phyloP scores from a whole-genome alignment of 176 grass and related monocot species.

The Rhipidocladum racemiflorum region DNA sequence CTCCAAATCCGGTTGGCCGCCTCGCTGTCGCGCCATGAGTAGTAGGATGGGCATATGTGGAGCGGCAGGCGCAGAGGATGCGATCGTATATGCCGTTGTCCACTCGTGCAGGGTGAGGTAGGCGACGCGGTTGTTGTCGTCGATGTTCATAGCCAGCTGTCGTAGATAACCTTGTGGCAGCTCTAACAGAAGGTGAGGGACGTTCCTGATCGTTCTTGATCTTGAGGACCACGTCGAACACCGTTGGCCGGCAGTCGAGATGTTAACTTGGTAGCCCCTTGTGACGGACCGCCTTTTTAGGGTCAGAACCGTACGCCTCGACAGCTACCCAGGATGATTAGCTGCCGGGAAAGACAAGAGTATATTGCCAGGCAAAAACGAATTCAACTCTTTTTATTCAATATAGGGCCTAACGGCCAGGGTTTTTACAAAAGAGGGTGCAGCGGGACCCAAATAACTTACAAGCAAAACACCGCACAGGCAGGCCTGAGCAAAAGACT shows the following conservation, averaged over 20 bases:
- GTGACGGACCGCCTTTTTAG: too few relatives aligned
- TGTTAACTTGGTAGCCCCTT: conserved; percentile 76
- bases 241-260: conserved; percentile 76
- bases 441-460: too few relatives aligned
- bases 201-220: conserved; percentile 86
- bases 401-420: too few relatives aligned
- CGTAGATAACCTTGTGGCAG: conserved; percentile 85
- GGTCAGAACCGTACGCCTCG: too few relatives aligned
- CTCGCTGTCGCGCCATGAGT: background rate
- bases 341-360: too few relatives aligned
- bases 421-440: too few relatives aligned
- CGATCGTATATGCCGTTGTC: conserved; percentile 69
- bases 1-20: too few relatives aligned
- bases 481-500: too few relatives aligned
- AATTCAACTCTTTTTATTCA: too few relatives aligned
- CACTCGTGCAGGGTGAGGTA: conserved; percentile 71
- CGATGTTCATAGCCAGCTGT: conserved; percentile 90
- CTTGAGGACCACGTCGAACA: conserved; percentile 73
- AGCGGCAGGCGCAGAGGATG: conserved; percentile 85
- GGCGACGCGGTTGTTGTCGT: conserved; percentile 76
- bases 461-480: too few relatives aligned
- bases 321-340: too few relatives aligned
- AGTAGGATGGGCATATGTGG: conserved; percentile 76
- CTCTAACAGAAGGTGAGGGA: conserved; percentile 87
- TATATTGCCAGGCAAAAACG: too few relatives aligned